phyloP scores from a whole-genome alignment of 805 yeast genomes.

The Starmerella lactis-condensi region DNA sequence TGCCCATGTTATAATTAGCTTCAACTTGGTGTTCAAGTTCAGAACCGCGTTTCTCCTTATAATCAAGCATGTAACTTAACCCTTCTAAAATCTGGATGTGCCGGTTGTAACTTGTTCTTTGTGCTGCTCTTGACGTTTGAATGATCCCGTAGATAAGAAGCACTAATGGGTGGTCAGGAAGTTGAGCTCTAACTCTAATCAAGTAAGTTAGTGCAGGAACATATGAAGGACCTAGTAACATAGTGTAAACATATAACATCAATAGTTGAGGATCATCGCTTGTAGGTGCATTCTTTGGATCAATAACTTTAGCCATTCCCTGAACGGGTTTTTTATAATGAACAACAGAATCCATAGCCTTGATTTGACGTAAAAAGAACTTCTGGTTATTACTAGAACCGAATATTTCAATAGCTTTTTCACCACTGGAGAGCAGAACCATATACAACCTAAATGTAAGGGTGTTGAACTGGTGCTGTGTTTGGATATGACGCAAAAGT shows the following conservation, averaged over 20 bases:
- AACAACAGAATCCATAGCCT: constrained; percentile 63
- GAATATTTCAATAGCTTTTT: constrained; percentile 37
- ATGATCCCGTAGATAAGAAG: constrained; percentile 58
- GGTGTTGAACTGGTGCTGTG: constrained; percentile 58
- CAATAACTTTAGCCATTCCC: constrained; percentile 58
- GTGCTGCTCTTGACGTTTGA: constrained; percentile 80
- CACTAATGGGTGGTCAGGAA: constrained; percentile 61
- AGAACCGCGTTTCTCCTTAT: constrained; percentile 32
- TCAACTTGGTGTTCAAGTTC: constrained; percentile 15
- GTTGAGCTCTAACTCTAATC: constrained; percentile 46
- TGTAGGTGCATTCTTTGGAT: constrained; percentile 11
- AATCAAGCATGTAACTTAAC: constrained; percentile 55
- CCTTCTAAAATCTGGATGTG: constrained; percentile 83
- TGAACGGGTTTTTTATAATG: constrained; percentile 32
- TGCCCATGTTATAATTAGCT: constrained; percentile 62
- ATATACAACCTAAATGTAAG: constrained; percentile 47
- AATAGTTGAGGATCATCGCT: constrained; percentile 42
- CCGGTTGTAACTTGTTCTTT: constrained; percentile 66
- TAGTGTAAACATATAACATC: constrained; percentile 59
- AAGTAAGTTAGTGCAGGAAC: constrained; percentile 66
- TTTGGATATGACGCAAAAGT: constrained; percentile 43
- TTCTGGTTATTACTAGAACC: constrained; percentile 76
- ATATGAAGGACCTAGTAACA: constrained; percentile 68
- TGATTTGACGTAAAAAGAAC: constrained; percentile 71
- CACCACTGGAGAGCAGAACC: constrained; percentile 46